Conservation (phyloP, 192 early-diverging fungal species). For the Helicostylum pulchrum region DNA sequence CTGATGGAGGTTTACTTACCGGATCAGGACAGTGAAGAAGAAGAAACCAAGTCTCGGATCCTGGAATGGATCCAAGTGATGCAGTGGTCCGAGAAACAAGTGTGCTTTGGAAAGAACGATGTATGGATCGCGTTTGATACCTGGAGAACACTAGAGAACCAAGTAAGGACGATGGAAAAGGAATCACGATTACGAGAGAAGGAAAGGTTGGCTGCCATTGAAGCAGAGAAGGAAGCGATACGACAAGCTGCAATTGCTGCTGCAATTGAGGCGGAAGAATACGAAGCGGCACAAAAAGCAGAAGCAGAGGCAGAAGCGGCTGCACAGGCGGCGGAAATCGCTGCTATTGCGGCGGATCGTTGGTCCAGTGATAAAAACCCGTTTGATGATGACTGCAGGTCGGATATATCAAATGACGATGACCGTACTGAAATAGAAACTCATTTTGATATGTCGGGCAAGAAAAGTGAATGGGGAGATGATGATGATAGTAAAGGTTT, state of each 20-base stretch:
- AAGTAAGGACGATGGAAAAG: slow-evolving; percentile 56
- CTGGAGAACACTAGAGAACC: slow-evolving; percentile 63
- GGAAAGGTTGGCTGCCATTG: slow-evolving; percentile 36
- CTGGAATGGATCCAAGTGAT: slow-evolving; percentile 25
- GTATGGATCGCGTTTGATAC: slow-evolving; percentile 60
- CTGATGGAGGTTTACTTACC: slow-evolving; percentile 36
- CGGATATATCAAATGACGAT: slow-evolving; percentile 25
- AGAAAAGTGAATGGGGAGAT: slow-evolving; percentile 32
- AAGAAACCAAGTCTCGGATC: slow-evolving; percentile 20
- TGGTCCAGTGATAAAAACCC: slow-evolving; percentile 30
- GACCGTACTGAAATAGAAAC: slow-evolving; percentile 23
- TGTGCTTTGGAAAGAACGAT: slow-evolving; percentile 41
- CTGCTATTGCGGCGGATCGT: slow-evolving; percentile 31
- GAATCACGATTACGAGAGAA: slow-evolving; percentile 48
- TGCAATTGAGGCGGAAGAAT: slow-evolving; percentile 22
- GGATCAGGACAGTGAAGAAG: slow-evolving; percentile 19
- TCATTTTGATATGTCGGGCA: slow-evolving; percentile 2
- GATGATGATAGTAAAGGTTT: slow-evolving; percentile 33
- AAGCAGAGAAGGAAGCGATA: slow-evolving; percentile 29
- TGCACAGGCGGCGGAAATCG: slow-evolving; percentile 28
- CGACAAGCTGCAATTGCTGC: slow-evolving; percentile 9
- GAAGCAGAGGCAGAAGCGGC: slow-evolving; percentile 22
- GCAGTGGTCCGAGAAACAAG: slow-evolving; percentile 36
- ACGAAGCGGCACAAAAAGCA: not conserved
- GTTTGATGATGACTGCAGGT: slow-evolving; percentile 39